These are phyloP conservation scores for Dactylellina drechsleri DNA, from an alignment of 2,329 filamentous ascomycete genomes.

Conservation along the genomic window DNA sequence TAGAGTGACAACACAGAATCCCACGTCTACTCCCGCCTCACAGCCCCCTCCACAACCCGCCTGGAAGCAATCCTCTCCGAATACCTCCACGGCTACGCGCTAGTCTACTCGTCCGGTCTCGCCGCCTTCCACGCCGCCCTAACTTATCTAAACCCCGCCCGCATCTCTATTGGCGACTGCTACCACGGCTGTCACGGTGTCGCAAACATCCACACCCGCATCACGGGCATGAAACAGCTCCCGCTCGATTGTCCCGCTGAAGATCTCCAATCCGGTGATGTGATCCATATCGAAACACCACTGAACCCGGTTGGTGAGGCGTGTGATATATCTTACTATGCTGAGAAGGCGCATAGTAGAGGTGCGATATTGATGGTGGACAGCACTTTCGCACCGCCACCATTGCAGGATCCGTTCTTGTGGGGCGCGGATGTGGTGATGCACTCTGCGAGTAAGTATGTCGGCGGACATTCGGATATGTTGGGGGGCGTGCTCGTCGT, in stretches of 20 bases:
- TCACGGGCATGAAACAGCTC: slow-evolving; percentile 78
- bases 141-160: slow-evolving; percentile 82
- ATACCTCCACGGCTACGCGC: slow-evolving; percentile 73
- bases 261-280: slow-evolving; percentile 77
- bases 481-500: slow-evolving; percentile 79
- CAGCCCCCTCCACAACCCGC: slow-evolving; percentile 81
- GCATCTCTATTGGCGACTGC: slow-evolving; percentile 81
- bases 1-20: slow-evolving; percentile 63
- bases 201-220: slow-evolving; percentile 75
- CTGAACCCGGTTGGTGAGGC: slow-evolving; percentile 90
- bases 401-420: slow-evolving; percentile 83
- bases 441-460: slow-evolving; percentile 95
- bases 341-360: slow-evolving; percentile 74
- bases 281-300: slow-evolving; percentile 92
- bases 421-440: slow-evolving; percentile 86
- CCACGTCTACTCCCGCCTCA: slow-evolving; percentile 85
- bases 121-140: slow-evolving; percentile 88
- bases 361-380: slow-evolving; percentile 86
- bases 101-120: slow-evolving; percentile 87
- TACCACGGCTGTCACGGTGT: slow-evolving; percentile 97
- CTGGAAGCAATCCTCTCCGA: slow-evolving; percentile 83
- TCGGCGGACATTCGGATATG: slow-evolving; percentile 94
- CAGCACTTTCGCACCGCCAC: slow-evolving; percentile 90
- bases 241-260: slow-evolving; percentile 74
- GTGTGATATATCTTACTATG: slow-evolving; percentile 76